Evolutionary conservation across 805 yeast species (phyloP), one percentile per base, ranked within the genome.

Genomic region (Wickerhamomyces bovis): DNA sequence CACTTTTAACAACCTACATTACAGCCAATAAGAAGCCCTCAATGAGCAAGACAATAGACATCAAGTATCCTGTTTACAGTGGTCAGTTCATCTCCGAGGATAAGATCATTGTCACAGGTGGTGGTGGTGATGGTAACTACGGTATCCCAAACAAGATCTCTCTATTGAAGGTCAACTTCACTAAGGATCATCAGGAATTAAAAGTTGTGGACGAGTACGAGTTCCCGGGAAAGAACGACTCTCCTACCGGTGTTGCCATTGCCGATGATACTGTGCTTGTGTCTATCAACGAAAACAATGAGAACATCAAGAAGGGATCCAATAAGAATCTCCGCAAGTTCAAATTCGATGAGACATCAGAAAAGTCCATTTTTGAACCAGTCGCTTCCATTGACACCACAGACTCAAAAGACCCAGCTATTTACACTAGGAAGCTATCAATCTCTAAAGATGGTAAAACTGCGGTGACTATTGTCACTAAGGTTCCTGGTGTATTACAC

Each of bases 41-140:
- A 39, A 25, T 39, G 28, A 18, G 19, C 22, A 16, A 39, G 22
- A 39, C 41, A 4, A 22, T 25, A n/a, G 22, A 39, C 15, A 23
- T 39, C 30, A 38, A 41, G 21, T 85, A 81, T 57, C 98, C 99
- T 1, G 73, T 89, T 12, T 86, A 84, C 55, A 92, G 89, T 3
- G 83, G 92, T 44, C 77, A 78, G 50, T 89, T 88, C 61, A 70
- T 82, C 40, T 72, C 77, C 53, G 75, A 81, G 52, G 67, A 71
- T 50, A 76, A 81, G 1, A 63, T 90, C 23, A 64, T 89, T 42
- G 84, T 84, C 25, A 81, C 89, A 3, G 99, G 99, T 38, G 99
- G 99, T 40, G 97, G 97, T 26, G 98, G 97, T 22, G 95, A 88
- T 63, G 96, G 96, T 10, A 82, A 81, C 58, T 84, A 88, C 58